Evolutionary conservation across 805 yeast species (phyloP).

Genomic region (Candida manassasensis): DNA sequence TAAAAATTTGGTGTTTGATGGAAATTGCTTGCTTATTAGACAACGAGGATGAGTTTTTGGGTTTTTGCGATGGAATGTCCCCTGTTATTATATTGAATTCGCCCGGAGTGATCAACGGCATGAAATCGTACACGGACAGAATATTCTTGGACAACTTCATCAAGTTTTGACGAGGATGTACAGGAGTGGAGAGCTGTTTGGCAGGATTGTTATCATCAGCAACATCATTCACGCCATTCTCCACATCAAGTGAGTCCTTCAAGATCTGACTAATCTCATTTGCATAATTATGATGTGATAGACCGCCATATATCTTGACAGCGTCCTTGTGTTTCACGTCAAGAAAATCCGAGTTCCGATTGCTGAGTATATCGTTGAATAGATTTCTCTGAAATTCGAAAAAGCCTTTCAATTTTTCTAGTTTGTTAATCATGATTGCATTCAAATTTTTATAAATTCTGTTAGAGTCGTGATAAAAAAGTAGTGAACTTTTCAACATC

Average conservation of each 20-base stretch:
- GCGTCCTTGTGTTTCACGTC: slow-evolving; percentile 21
- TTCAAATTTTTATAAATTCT: slow-evolving; percentile 29
- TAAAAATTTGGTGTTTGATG: slow-evolving; percentile 37
- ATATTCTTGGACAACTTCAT: slow-evolving; percentile 5
- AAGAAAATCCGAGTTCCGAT: slow-evolving; percentile 11
- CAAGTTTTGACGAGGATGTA: slow-evolving; percentile 3
- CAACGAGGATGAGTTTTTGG: slow-evolving; percentile 10
- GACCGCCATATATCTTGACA: slow-evolving; percentile 21
- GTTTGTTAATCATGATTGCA: slow-evolving; percentile 25
- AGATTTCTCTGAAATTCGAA: slow-evolving; percentile 32
- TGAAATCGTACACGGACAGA: slow-evolving; percentile 32
- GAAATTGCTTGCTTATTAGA: slow-evolving; percentile 15
- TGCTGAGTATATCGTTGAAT: slow-evolving; percentile 18
- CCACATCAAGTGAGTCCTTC: slow-evolving; percentile 9
- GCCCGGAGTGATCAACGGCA: slow-evolving; percentile 34
- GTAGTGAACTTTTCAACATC: slow-evolving; percentile 23
- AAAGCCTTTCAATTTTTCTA: slow-evolving; percentile 35
- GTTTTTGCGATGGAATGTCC: slow-evolving; percentile 25
- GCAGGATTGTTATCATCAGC: too few species aligned
- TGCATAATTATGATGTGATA: slow-evolving; percentile 24
- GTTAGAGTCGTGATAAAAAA: slow-evolving; percentile 36
- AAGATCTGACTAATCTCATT: slow-evolving; percentile 26
- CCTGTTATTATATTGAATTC: slow-evolving; percentile 40
- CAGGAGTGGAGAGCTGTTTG: slow-evolving; percentile 1
- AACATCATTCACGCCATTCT: not conserved